These are phyloP conservation scores for Trichoderma brevicompactum DNA, from an alignment of 2,329 filamentous ascomycete genomes.

Conservation along the genomic window DNA sequence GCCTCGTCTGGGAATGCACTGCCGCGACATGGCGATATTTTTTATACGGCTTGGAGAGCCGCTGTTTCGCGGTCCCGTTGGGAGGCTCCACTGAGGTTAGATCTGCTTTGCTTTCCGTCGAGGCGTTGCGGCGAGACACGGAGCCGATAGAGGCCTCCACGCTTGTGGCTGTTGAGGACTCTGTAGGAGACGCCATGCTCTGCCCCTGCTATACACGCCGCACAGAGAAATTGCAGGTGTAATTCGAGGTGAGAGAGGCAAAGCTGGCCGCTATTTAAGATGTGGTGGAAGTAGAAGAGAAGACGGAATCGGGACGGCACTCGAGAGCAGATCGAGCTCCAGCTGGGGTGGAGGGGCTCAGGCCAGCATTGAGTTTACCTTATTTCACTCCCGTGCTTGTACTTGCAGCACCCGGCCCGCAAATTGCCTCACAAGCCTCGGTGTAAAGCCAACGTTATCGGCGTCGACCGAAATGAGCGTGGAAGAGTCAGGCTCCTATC, in stretches of 20 bases:
- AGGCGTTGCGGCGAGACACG: slow-evolving; percentile 35
- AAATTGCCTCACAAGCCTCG: slow-evolving; percentile 24
- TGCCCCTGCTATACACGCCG: not conserved
- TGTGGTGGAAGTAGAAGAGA: not conserved
- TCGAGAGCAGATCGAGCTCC: slow-evolving; percentile 9
- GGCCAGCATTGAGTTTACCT: slow-evolving; percentile 19
- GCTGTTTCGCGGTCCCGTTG: slow-evolving; percentile 35
- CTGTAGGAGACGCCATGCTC: slow-evolving; percentile 40
- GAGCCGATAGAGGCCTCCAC: slow-evolving; percentile 40
- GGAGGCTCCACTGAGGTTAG: slow-evolving; percentile 36
- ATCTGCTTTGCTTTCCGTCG: slow-evolving; percentile 32
- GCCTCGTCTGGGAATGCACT: slow-evolving; percentile 71
- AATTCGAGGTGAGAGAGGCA: not conserved
- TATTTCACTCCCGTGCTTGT: slow-evolving; percentile 4
- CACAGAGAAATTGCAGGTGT: not conserved
- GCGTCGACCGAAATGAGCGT: slow-evolving; percentile 26
- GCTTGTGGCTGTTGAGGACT: slow-evolving; percentile 48
- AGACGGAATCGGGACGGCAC: not conserved
- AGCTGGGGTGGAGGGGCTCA: slow-evolving; percentile 19
- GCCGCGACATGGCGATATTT: slow-evolving; percentile 94
- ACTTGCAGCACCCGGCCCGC: not conserved
- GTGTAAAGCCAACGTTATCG: slow-evolving; percentile 20
- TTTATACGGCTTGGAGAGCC: slow-evolving; percentile 41
- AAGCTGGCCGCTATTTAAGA: not conserved
- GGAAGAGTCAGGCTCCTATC: not conserved